Conservation (phyloP, 495 filamentous ascomycete genomes). For the Tuber calosporum region DNA sequence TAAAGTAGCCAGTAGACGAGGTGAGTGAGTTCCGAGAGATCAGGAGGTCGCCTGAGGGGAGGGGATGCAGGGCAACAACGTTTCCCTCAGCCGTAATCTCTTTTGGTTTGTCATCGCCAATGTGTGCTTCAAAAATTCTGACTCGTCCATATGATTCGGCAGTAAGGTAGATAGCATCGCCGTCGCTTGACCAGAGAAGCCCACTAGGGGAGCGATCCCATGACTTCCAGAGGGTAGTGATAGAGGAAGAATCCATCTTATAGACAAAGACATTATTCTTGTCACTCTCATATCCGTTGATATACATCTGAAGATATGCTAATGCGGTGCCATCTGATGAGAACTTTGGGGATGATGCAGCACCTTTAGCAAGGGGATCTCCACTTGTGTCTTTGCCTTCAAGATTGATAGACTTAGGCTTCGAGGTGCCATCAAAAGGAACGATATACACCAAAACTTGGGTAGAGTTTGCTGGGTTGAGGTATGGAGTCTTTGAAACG, state of each 20-base stretch:
- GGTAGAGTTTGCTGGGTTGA: constrained; percentile 73
- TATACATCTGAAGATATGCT: constrained; percentile 73
- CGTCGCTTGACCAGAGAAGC: constrained; percentile 60
- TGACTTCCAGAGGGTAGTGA: constrained; percentile 49
- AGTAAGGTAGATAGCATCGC: constrained; percentile 56
- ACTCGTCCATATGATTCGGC: constrained; percentile 61
- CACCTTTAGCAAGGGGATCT: constrained; percentile 53
- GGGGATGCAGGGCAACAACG: constrained; percentile 53
- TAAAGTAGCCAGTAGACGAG: constrained; percentile 32
- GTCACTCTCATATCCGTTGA: constrained; percentile 83
- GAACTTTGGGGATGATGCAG: constrained; percentile 66
- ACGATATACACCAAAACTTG: constrained; percentile 70
- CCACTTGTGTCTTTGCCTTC: constrained; percentile 47
- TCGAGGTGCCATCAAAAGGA: constrained; percentile 44
- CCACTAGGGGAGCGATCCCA: constrained; percentile 64
- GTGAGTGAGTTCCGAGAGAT: constrained; percentile 59
- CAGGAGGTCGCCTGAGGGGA: constrained; percentile 54
- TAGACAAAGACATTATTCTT: constrained; percentile 62
- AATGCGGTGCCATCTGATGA: constrained; percentile 64
- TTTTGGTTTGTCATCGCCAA: constrained; percentile 50
- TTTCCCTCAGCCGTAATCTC: constrained; percentile 56
- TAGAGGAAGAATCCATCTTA: constrained; percentile 21
- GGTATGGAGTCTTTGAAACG: constrained; percentile 71
- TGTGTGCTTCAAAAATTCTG: constrained; percentile 57
- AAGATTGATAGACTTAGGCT: constrained; percentile 45